A percentile compares a stretch with the other conserved stretches of the same genome.
Evolutionary conservation across 2,329 filamentous ascomycete species (phyloP).

Genomic region (Podosphaera aphanis): DNA sequence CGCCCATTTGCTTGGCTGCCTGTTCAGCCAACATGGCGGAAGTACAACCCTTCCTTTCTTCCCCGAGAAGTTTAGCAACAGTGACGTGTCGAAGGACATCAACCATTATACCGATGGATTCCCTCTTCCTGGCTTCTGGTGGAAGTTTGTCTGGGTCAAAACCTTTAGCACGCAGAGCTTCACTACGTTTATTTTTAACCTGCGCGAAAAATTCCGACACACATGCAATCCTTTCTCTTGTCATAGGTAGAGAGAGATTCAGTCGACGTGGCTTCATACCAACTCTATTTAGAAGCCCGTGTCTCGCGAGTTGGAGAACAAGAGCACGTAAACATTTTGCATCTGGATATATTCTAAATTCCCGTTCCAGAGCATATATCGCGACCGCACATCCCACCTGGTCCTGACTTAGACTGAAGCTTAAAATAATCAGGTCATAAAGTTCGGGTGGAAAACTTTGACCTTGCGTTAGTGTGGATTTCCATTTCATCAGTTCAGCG

Average conservation of each 20-base stretch:
- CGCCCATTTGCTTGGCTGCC: constrained; percentile 10
- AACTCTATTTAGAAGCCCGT: constrained; percentile 15
- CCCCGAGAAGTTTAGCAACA: constrained; percentile 3
- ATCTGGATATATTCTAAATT: constrained; percentile 23
- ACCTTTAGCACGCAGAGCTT: constrained; percentile 10
- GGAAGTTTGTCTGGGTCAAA: constrained; percentile 12
- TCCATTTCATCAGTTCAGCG: constrained; percentile 22
- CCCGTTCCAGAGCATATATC: constrained; percentile 21
- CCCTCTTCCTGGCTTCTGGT: constrained; percentile 12
- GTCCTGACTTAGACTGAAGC: constrained; percentile 26
- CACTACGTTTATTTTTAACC: constrained; percentile 16
- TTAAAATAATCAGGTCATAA: constrained; percentile 27
- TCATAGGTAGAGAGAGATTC: constrained; percentile 17
- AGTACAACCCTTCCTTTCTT: constrained; percentile 2
- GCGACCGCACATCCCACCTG: constrained; percentile 25
- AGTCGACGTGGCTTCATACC: constrained; percentile 16
- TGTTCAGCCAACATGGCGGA: constrained; percentile 2
- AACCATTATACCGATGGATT: constrained; percentile 12
- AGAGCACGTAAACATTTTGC: constrained; percentile 23
- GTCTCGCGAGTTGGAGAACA: constrained; percentile 24
- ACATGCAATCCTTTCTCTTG: constrained; percentile 21
- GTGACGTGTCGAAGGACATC: constrained; percentile 12
- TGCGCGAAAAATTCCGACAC: constrained; percentile 22
- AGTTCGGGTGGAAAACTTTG: constrained; percentile 22
- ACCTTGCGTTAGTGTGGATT: constrained; percentile 3